Conservation (phyloP, 768 basidiomycete genomes). For the Suillus cothurnatus region DNA sequence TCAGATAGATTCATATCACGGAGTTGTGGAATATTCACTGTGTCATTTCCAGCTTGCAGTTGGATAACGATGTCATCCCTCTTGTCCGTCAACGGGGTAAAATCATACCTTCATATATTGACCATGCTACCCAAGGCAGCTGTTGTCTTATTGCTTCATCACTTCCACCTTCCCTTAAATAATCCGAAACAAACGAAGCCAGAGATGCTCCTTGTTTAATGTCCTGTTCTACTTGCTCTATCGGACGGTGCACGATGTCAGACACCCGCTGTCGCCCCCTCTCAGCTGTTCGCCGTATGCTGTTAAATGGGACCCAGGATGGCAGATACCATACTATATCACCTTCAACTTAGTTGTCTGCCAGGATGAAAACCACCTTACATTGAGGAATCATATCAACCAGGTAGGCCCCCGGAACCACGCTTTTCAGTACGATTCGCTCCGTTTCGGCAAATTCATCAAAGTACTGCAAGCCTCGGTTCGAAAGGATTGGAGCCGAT, state of each 20-base stretch:
- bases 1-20: background rate
- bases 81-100: background rate
- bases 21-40: background rate
- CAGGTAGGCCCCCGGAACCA: slow-evolving; percentile 13
- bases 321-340: slow-evolving; percentile 24
- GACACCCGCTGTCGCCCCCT: slow-evolving; percentile 5
- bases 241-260: slow-evolving; percentile 2
- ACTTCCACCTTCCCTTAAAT: background rate
- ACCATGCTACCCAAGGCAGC: slow-evolving; percentile 11
- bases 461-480: background rate
- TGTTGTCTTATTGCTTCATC: background rate
- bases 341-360: background rate
- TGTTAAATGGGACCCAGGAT: slow-evolving; percentile 21
- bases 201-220: background rate
- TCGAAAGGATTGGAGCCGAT: background rate
- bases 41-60: slow-evolving; percentile 5
- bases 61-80: background rate
- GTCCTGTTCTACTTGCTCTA: slow-evolving; percentile 13
- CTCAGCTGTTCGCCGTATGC: slow-evolving; percentile 10
- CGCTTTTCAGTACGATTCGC: slow-evolving; percentile 4
- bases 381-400: slow-evolving; percentile 13
- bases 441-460: slow-evolving; percentile 10
- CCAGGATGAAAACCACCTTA: background rate
- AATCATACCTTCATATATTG: slow-evolving; percentile 13
- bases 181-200: slow-evolving; percentile 10